Evolutionary conservation across 2,329 filamentous ascomycete genomes (phyloP), one percentile per base, ranked within the genome.

Genomic region (Fusarium mundagurra): DNA sequence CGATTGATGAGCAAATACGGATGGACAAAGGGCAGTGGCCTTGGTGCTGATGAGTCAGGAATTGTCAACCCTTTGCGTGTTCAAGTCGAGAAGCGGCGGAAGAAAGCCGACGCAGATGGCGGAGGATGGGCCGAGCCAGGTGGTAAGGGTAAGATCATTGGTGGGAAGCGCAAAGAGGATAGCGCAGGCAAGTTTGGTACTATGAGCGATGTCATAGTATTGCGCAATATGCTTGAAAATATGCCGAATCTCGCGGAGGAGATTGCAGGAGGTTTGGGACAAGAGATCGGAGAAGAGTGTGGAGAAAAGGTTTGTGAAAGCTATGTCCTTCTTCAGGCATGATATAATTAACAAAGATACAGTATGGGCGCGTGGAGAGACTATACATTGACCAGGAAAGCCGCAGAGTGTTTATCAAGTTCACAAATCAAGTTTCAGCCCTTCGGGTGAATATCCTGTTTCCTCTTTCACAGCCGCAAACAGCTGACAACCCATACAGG

Each of bases 211-310:
- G 96, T 98, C 24, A 89, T 98, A 58, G 91, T 97, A 51, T 84
- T 98, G 24, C 88, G 89, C 61, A 92, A 94, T 57, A 98, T 98
- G 93, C 88, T 98, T 3, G 91, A 96, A 71, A 93, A 92, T 11
- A 91, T 98, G 86, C 88, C 85, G 5, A 86, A 98, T 80, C 84
- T 98, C 50, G 89, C 92, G 65, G 87, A 86, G n/a, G 96, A 98
- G 82, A 90, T 98, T 55, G 89, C 92, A 67, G 88, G 88, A 20
- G 90, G 90, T 0, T 85, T 99, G 58, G 92, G 96, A 76, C 96
- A 98, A 84, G 95, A 98, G 81, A 98, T 99, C 82, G 96, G 96
- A 12, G 94, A 98, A 79, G 94, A 97, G 80, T 98, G 97, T 82
- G 92, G 92, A 57, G 91, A 94, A 74, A 95, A 95, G 87, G 90